Conservation (phyloP, 495 filamentous ascomycete genomes). For the Hamigera avellanea region DNA sequence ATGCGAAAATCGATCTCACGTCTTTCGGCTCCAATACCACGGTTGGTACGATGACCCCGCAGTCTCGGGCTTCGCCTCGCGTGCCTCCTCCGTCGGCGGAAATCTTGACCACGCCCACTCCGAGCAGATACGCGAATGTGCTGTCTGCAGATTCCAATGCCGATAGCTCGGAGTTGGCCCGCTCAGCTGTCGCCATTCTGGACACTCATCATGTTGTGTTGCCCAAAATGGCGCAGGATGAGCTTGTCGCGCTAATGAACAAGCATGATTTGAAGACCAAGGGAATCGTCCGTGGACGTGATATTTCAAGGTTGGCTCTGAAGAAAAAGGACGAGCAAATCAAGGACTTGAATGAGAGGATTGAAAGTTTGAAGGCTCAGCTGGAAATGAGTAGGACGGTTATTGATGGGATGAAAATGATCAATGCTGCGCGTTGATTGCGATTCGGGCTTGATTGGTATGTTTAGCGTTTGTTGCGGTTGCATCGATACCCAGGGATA, state of each 20-base stretch:
- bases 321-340: constrained; percentile 51
- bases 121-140: constrained; percentile 31
- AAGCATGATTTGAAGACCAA: constrained; percentile 41
- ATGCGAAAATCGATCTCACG: no score
- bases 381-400: constrained; percentile 32
- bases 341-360: constrained; percentile 38
- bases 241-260: constrained; percentile 38
- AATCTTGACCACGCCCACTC: constrained; percentile 37
- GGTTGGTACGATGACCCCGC: not conserved
- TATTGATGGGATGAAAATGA: constrained; percentile 15
- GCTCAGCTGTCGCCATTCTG: constrained; percentile 39
- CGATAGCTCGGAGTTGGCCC: constrained; percentile 37
- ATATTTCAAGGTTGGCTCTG: constrained; percentile 47
- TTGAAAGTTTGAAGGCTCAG: constrained; percentile 19
- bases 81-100: constrained; percentile 21
- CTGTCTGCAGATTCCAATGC: constrained; percentile 11
- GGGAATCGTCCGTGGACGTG: constrained; percentile 49
- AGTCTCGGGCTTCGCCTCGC: constrained; percentile 9
- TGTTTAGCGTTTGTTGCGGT: not conserved
- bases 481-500: no score
- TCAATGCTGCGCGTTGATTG: constrained; percentile 2
- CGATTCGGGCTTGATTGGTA: not conserved
- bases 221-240: constrained; percentile 23
- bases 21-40: not conserved
- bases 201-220: constrained; percentile 34